These are phyloP conservation scores for Cyclocybe cylindracea DNA, from an alignment of 768 basidiomycete genomes.

Conservation along the genomic window DNA sequence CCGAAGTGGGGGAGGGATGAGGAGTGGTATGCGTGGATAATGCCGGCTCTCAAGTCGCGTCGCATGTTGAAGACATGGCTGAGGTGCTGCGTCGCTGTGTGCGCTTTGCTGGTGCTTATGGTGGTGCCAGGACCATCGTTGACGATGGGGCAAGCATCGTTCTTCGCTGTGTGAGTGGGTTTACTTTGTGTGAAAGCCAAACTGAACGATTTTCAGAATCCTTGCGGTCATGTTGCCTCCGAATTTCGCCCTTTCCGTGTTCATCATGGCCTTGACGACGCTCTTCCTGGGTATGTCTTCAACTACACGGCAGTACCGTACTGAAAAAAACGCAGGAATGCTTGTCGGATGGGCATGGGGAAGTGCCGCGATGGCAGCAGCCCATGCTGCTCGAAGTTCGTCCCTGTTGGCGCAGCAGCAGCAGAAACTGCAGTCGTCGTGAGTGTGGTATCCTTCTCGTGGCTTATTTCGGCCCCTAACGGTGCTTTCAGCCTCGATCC, in stretches of 20 bases:
- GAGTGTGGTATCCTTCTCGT: slow-evolving; percentile 9
- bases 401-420: slow-evolving; percentile 33
- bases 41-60: slow-evolving; percentile 30
- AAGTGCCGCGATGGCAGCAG: slow-evolving; percentile 43
- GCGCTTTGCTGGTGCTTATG: slow-evolving; percentile 34
- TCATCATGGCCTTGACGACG: slow-evolving; percentile 32
- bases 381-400: slow-evolving; percentile 34
- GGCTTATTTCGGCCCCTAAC: not conserved
- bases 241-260: slow-evolving; percentile 37
- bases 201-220: slow-evolving; percentile 25
- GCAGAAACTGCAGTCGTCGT: slow-evolving; percentile 36
- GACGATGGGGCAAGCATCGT: slow-evolving; percentile 42
- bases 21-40: slow-evolving; percentile 32
- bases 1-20: not conserved
- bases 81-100: slow-evolving; percentile 35
- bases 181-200: not conserved
- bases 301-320: not conserved
- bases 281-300: slow-evolving; percentile 31
- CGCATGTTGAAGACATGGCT: slow-evolving; percentile 41
- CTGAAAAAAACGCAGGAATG: slow-evolving; percentile 30
- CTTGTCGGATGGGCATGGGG: slow-evolving; percentile 49
- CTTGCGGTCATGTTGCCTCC: slow-evolving; percentile 41
- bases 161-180: slow-evolving; percentile 37
- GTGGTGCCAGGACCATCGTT: slow-evolving; percentile 29
- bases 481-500: slow-evolving; percentile 22